Evolutionary conservation across 2,329 filamentous ascomycete genomes (phyloP), one percentile per base, ranked within the genome.

Genomic region (Sclerotiophoma versabilis): DNA sequence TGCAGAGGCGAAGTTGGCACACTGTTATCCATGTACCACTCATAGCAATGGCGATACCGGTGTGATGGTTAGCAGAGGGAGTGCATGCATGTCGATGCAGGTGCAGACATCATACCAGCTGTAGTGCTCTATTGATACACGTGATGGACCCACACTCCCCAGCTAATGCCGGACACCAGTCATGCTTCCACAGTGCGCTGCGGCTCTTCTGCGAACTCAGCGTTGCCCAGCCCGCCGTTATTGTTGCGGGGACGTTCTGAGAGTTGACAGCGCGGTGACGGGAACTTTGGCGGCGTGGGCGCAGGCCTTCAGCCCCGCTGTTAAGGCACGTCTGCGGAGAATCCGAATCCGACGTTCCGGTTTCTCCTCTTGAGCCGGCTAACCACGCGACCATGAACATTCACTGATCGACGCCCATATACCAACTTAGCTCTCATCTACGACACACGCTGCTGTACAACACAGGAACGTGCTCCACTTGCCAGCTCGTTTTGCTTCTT

Each of bases 311-410:
- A 54, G 49, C 51, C 51, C 51, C 51, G 51, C 51, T 39, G 54
- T 54, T 54, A 42, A 51, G 45, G 53, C 29, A 58, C 45, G 50
- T 56, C 45, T 53, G 56, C 51, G 56, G 52, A 34, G 49, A 45
- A 58, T 59, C 62, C 63, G 49, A 45, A 58, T 59, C 62, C 63
- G 64, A 56, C 50, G 51, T 57, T 58, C 60, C 58, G 63, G 55
- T 39, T 60, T 59, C 47, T 68, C 63, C 62, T 62, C 60, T 54
- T 54, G 51, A 51, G 39, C 52, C 62, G 60, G 59, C 56, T 64
- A 65, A 61, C 58, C 62, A 64, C 65, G 62, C 65, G 65, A 69
- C 59, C 57, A 53, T 52, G 62, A 58, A 62, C 65, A 63, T 69
- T 66, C 62, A 64, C 60, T 62, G 44, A 61, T 52, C 46, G 49